Evolutionary conservation across 805 yeast species (phyloP), one percentile per base, ranked within the genome.

Genomic region (Saturnispora mendoncae): DNA sequence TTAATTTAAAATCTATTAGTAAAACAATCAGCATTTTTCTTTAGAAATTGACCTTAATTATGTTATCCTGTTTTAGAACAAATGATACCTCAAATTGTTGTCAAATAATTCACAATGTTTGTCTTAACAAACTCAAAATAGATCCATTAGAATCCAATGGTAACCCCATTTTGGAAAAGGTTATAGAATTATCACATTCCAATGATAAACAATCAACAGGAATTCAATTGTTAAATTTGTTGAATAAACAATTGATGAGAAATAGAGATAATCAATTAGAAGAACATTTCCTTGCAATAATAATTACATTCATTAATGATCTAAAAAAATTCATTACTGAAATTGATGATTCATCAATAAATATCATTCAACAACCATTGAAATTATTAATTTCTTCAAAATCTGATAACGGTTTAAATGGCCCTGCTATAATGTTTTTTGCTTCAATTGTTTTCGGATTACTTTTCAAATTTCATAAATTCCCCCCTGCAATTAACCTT

Each of bases 361-460:
- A 55, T 32, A 53, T 51, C 2, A 67, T 86, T 41, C 86, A 85
- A 57, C 70, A 76, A 45, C 73, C 88, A 6, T 82, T 85, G 62
- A 84, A 81, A 44, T 55, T 82, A 4, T 84, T 94, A 47, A 65
- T 87, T 33, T 84, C 83, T 47, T 96, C 87, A 58, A 71, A 88
- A 44, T 77, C 76, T 46, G 71, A 74, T n/a, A 72, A 71, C 8
- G 43, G 39, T 2, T 19, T 40, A 15, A 40, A 40, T 19, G 6
- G 19, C 14, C 15, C 19, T 6, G 43, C 43, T 14, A 40, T 40
- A 13, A 84, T 80, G 59, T 78, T 73, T 58, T 80, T 85, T 56
- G 72, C 83, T 15, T 78, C 80, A 30, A 71, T 78, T 41, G 71
- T 86, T 44, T 76, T 85, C 57, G 75, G 74, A 50, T 68, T 82